Evolutionary conservation across 306 rosid genomes (phyloP), one percentile per base, ranked within the genome.

Genomic region (Cicer bijugum): DNA sequence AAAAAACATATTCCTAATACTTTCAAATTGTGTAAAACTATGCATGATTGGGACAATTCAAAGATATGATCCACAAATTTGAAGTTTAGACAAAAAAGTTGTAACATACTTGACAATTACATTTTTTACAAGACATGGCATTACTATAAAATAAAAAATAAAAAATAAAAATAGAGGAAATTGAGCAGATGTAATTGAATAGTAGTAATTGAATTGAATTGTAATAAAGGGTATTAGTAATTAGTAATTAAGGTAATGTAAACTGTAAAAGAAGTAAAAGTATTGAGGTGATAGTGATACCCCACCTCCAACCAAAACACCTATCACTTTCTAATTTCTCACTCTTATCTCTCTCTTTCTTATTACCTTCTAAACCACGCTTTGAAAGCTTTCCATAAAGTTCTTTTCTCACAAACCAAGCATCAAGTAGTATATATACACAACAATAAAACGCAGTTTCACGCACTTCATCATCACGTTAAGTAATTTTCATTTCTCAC

Each of bases 341-440:
- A 38, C 47, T 61, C 65, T 45, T 23, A 51, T 73, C 81, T 9
- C 12, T 58, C 61, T 66, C 48, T 53, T 44, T 51, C 28, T 52
- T 52, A 59, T 59, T 40, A 60, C 86, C 86, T 83, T 83, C 86
- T 46, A 83, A 80, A 71, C 69, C 82, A 80, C 84, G 84, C 84
- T 44, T 83, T 75, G 35, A 83, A 74, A 60, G 35, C 80, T 53
- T 82, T 74, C 83, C 74, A 46, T 69, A 78, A 83, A 75, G 69
- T 67, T 60, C 57, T 51, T 40, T 47, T 39, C 58, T 35, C 33
- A 72, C 43, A 72, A 14, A 15, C 35, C 37, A 50, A 48, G 10
- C 12, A 2, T 64, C 64, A 70, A 23, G 33, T 23, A 23, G 58
- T 64, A 74, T 80, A 71, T 57, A 72, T 38, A 74, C 7, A 38